Evolutionary conservation across 352 stramenopile genomes (phyloP), one percentile per base, ranked within the genome.

Genomic region (Phytophthora idaei): DNA sequence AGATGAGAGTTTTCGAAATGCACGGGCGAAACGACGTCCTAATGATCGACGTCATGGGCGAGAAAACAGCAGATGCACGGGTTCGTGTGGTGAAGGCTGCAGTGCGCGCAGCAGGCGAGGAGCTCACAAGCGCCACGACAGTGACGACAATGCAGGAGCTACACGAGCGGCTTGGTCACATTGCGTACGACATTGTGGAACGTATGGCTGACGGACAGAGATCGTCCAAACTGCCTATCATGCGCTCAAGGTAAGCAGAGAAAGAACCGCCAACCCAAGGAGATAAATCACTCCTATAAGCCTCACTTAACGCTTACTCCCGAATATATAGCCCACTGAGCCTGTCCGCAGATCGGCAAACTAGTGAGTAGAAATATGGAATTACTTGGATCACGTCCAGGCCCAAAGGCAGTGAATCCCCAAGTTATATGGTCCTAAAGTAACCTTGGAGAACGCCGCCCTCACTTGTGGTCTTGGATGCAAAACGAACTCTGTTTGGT

Each of bases 131-230:
- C 17, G 17, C 17, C 17, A 21, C 17, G 17, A 21, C 17, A 21
- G 17, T 21, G 41, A 47, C 49, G 10, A 45, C 49, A 17, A 7
- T 56, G 3, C 29, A n/a, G 8, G n/a, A 51, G 2, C 29, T 64
- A 11, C 32, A 57, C 37, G 5, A 51, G 14, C 36, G 48, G 4
- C 47, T 64, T 0, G 57, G 47, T 0, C 47, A 57, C 6, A 7
- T 64, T 14, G 7, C 48, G n/a, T 65, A 58, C 34, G 57, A 64
- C 25, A 48, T 21, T n/a, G 51, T 57, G 0, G 48, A 58, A 48
- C 15, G 28, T 1, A 65, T 58, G 34, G 39, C 41, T 17, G 29
- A 58, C 17, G 4, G 25, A 36, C n/a, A 42, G 31, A 44, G n/a
- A 21, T 3, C 25, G 58, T 10, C 14, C n/a, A 5, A 65, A 51